phyloP scores from a whole-genome alignment of 2,329 filamentous ascomycete species.

The Nakataea oryzae region DNA sequence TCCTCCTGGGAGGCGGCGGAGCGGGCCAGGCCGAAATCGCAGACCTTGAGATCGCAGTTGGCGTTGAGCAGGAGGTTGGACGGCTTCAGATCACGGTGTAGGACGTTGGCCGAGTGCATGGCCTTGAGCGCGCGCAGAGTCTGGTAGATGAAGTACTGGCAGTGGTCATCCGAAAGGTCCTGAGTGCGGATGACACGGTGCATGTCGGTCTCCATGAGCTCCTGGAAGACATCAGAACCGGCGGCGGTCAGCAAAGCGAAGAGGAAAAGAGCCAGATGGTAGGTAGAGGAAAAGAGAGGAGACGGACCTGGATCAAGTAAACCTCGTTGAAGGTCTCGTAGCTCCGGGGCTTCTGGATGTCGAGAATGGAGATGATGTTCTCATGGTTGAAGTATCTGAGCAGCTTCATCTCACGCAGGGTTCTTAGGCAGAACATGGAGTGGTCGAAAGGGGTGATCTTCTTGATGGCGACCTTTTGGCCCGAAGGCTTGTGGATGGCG shows the following conservation, averaged over 20 bases:
- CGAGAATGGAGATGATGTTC: conserved; percentile 98
- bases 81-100: conserved; percentile 94
- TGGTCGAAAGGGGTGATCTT: conserved; percentile 99
- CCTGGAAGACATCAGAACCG: conserved; percentile 36
- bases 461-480: conserved; percentile 98
- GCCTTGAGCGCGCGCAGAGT: conserved; percentile 94
- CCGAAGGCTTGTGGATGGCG: conserved; percentile 93
- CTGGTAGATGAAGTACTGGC: conserved; percentile 99
- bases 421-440: conserved; percentile 96
- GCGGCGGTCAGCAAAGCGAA: conserved; percentile 8
- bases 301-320: conserved; percentile 85
- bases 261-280: background rate
- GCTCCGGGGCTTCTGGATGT: conserved; percentile 95
- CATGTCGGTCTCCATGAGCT: conserved; percentile 99
- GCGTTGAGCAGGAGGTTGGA: conserved; percentile 95
- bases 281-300: background rate
- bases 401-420: conserved; percentile 97
- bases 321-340: conserved; percentile 97
- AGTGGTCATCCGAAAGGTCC: conserved; percentile 96
- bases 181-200: conserved; percentile 97
- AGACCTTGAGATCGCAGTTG: conserved; percentile 98
- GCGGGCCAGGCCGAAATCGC: conserved; percentile 91
- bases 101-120: conserved; percentile 97
- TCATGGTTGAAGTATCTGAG: conserved; percentile 99
- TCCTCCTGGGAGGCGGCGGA: conserved; percentile 96